These are phyloP conservation scores for Deinandra increscens DNA, from an alignment of 129 eudicot genomes.

Conservation along the genomic window DNA sequence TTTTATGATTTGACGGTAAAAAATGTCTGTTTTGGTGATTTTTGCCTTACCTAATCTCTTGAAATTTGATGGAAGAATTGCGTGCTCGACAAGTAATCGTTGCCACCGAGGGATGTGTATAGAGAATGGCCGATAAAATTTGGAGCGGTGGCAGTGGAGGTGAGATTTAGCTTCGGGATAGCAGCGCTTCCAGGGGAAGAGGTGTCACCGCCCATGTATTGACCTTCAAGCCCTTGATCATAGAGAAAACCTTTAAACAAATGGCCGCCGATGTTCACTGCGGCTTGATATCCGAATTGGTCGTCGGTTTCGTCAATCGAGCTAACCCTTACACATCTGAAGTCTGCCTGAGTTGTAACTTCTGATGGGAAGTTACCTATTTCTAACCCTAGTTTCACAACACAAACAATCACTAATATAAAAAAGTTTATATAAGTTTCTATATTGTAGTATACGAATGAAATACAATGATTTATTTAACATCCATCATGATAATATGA, in stretches of 20 bases:
- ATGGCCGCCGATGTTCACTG: constrained; percentile 80
- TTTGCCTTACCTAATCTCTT: constrained; percentile 36
- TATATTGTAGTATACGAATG: too few species aligned
- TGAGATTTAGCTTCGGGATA: constrained; percentile 46
- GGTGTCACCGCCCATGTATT: constrained; percentile 53
- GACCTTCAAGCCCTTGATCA: constrained; percentile 78
- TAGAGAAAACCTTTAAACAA: constrained; percentile 77
- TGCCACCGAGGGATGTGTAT: constrained; percentile 52
- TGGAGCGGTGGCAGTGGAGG: constrained; percentile 33
- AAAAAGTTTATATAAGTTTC: too few species aligned
- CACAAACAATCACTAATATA: not conserved
- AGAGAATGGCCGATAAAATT: constrained; percentile 48
- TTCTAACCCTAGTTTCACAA: constrained; percentile 54
- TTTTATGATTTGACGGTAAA: too few species aligned
- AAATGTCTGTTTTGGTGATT: too few species aligned
- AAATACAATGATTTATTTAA: too few species aligned
- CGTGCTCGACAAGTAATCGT: constrained; percentile 73
- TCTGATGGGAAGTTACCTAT: constrained; percentile 77
- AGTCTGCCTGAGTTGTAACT: constrained; percentile 60
- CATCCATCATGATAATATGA: too few species aligned
- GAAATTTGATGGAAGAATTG: constrained; percentile 78
- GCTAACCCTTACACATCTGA: constrained; percentile 81
- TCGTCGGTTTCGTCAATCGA: constrained; percentile 63
- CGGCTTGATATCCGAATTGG: constrained; percentile 76
- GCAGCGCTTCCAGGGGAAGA: constrained; percentile 61